These are phyloP conservation scores for Sphaerobolus stellatus DNA, from an alignment of 1,284 basidiomycete genomes.

Conservation along the genomic window DNA sequence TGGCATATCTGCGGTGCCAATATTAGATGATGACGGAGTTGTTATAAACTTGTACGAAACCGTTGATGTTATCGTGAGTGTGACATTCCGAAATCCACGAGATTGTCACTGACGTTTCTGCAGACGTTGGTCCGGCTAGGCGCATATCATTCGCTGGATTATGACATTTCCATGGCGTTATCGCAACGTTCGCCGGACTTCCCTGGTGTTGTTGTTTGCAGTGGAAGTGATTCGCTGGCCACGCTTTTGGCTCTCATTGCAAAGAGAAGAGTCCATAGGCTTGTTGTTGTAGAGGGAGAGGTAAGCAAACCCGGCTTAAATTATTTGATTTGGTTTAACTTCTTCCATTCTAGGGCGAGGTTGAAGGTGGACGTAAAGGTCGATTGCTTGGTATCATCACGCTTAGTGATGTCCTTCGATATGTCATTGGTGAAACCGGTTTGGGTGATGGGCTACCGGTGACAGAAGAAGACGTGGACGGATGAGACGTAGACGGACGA, in stretches of 20 bases:
- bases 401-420: slow-evolving; percentile 86
- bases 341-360: slow-evolving; percentile 60
- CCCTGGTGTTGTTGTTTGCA: slow-evolving; percentile 94
- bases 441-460: slow-evolving; percentile 41
- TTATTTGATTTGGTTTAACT: slow-evolving; percentile 10
- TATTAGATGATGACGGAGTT: slow-evolving; percentile 89
- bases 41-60: slow-evolving; percentile 98
- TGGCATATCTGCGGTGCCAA: slow-evolving; percentile 96
- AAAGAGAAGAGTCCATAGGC: slow-evolving; percentile 88
- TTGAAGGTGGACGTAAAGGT: slow-evolving; percentile 78
- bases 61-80: slow-evolving; percentile 94
- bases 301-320: slow-evolving; percentile 36
- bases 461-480: slow-evolving; percentile 12
- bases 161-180: slow-evolving; percentile 93
- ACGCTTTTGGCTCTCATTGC: slow-evolving; percentile 91
- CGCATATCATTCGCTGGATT: slow-evolving; percentile 90
- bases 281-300: slow-evolving; percentile 90
- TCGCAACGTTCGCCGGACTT: slow-evolving; percentile 91
- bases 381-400: slow-evolving; percentile 87
- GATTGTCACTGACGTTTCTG: slow-evolving; percentile 12
- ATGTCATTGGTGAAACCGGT: slow-evolving; percentile 70
- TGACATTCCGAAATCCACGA: slow-evolving; percentile 1
- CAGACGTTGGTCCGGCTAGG: slow-evolving; percentile 94
- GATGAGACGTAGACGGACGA: no score
- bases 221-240: slow-evolving; percentile 89